Base-by-base conservation (phyloP, 306 rosid species). In the Quercus glauca region DNA sequence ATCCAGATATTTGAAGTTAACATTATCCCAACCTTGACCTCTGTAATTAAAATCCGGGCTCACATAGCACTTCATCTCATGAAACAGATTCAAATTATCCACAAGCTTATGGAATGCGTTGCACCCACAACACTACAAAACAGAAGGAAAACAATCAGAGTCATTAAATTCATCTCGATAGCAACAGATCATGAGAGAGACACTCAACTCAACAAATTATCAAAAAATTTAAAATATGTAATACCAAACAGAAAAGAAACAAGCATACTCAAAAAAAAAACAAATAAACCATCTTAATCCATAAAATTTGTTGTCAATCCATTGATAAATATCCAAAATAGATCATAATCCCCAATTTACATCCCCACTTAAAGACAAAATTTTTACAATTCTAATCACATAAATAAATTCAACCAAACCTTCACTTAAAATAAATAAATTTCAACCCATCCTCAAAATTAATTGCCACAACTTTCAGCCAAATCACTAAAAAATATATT, bases 51-150 rank as follows among this genome's bases (percentile, higher is more conserved):
- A 94, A 81, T 89, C 86, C 17, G 96, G 90, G 87, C 87, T 88
- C 83, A 94, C 83, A 45, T 90, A 92, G 90, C 98, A 94, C 60
- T 91, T 94, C 76, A 91, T 92, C 84, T 90, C 98, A 83, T 94
- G 96, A 85, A 94, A 94, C 73, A 94, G 87, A 86, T 94, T 94
- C 87, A 94, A 87, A 81, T 94, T 89, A 88, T 94, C 98, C 83
- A 94, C 98, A 2, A 92, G 97, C 94, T 94, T 94, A 78, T 94
- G 98, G 81, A 88, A 94, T 5, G 96, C 98, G 76, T 84, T 89
- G 90, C 98, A 94, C 71, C 96, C 94, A 71, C 97, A 94, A 67
- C 98, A 94, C 98, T 94, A 79, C 70, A 77, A 76, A 78, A 82
- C 74, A 55, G 9, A 55, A 73, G 57, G 11, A 45, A 73, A 78